These are phyloP conservation scores for Sechiopsis laciniata DNA, from an alignment of 306 rosid genomes.

Conservation along the genomic window DNA sequence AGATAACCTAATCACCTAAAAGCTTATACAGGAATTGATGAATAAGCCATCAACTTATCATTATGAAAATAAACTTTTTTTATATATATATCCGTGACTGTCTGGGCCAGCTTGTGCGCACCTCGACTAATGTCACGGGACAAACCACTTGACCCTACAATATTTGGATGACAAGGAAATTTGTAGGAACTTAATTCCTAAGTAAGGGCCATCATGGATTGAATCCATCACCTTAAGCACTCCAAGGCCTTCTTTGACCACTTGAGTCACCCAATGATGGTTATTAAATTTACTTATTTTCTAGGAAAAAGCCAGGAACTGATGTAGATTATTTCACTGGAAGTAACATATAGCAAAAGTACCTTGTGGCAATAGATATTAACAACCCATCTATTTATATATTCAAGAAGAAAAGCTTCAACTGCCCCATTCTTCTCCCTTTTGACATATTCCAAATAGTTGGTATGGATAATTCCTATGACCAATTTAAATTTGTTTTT, in stretches of 20 bases:
- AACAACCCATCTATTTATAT: constrained; percentile 80
- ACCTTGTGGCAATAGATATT: constrained; percentile 92
- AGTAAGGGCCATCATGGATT: too few species aligned
- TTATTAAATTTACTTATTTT: not conserved
- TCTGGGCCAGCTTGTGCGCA: too few species aligned
- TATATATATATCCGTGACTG: too few species aligned
- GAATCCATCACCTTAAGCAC: too few species aligned
- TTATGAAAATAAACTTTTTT: not conserved
- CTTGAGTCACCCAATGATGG: too few species aligned
- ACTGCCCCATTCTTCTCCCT: constrained; percentile 81
- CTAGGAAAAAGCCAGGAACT: not conserved
- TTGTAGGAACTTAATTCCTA: too few species aligned
- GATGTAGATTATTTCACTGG: not conserved
- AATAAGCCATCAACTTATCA: constrained; percentile 16
- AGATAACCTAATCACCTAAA: constrained; percentile 88
- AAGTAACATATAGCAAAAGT: constrained; percentile 15
- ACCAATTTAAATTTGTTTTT: constrained; percentile 71
- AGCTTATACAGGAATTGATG: constrained; percentile 25
- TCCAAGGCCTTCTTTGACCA: too few species aligned
- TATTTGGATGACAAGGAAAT: too few species aligned
- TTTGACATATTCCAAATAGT: constrained; percentile 92
- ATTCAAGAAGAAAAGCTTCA: constrained; percentile 64
- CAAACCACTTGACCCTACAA: too few species aligned
- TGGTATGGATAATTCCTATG: constrained; percentile 84
- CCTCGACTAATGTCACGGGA: too few species aligned